phyloP scores from a whole-genome alignment of 495 filamentous ascomycete genomes.

The Opeltia flavorubescens region DNA sequence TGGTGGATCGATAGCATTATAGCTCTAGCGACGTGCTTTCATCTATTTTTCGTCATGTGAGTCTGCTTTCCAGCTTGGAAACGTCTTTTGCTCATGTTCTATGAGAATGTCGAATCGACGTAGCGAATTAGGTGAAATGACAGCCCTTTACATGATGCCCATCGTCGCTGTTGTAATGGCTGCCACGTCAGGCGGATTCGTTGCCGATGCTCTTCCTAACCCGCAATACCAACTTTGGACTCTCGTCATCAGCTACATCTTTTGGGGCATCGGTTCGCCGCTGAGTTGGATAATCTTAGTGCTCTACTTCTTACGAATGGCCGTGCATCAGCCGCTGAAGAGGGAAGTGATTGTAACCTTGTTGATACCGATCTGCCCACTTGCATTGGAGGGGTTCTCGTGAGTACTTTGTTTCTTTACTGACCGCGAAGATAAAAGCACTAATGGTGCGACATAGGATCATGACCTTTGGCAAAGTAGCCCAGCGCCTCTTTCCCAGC shows the following conservation, averaged over 20 bases:
- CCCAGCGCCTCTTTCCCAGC: slow-evolving; percentile 32
- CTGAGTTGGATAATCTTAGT: slow-evolving; percentile 40
- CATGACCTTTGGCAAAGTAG: slow-evolving; percentile 40
- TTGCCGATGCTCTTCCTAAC: slow-evolving; percentile 38
- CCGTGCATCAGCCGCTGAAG: slow-evolving; percentile 39
- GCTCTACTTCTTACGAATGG: slow-evolving; percentile 48
- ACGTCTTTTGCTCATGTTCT: background rate
- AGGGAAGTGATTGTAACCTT: slow-evolving; percentile 45
- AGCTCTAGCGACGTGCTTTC: slow-evolving; percentile 33
- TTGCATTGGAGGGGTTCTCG: slow-evolving; percentile 48
- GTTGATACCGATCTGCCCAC: slow-evolving; percentile 47
- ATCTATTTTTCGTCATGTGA: slow-evolving; percentile 43
- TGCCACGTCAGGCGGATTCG: slow-evolving; percentile 38
- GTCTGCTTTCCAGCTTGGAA: slow-evolving; percentile 4
- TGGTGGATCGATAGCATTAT: slow-evolving; percentile 47
- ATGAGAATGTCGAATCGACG: slow-evolving; percentile 23
- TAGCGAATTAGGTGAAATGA: slow-evolving; percentile 34
- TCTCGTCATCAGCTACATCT: slow-evolving; percentile 37
- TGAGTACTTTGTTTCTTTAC: slow-evolving; percentile 13
- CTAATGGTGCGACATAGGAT: no score
- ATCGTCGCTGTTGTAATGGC: slow-evolving; percentile 47
- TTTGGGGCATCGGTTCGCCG: slow-evolving; percentile 45
- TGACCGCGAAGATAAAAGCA: slow-evolving; percentile 7
- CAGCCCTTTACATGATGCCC: slow-evolving; percentile 45
- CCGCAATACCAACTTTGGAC: slow-evolving; percentile 41